Evolutionary conservation across 768 basidiomycete genomes (phyloP).

Genomic region (Tricholoma saponaceum): DNA sequence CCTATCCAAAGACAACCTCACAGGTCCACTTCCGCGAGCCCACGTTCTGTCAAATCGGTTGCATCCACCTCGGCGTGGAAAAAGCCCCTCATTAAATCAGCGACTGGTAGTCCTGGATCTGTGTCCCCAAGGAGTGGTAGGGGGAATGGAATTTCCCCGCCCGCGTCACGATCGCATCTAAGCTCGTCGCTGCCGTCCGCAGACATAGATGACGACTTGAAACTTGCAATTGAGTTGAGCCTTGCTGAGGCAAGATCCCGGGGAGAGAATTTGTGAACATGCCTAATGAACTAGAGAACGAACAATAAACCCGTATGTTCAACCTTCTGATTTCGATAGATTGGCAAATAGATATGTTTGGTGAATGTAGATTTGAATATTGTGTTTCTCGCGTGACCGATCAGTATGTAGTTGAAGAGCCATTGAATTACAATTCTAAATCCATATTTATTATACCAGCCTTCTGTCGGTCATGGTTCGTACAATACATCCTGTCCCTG

Average conservation of each 20-base stretch:
- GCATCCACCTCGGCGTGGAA: constrained; percentile 29
- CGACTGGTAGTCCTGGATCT: constrained; percentile 10
- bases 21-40: not conserved
- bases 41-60: not conserved
- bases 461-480: constrained; percentile 65
- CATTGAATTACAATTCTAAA: not conserved
- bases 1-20: not conserved
- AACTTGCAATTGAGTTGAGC: constrained; percentile 65
- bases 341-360: not conserved
- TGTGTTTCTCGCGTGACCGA: not conserved
- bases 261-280: constrained; percentile 19
- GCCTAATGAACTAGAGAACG: not conserved
- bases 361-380: not conserved
- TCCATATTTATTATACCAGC: constrained; percentile 26
- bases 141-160: constrained; percentile 4
- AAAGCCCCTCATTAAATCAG: constrained; percentile 26
- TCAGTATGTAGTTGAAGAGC: not conserved
- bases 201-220: constrained; percentile 61
- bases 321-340: not conserved
- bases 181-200: constrained; percentile 13
- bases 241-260: constrained; percentile 58
- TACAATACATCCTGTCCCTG: constrained; percentile 94
- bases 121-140: not conserved
- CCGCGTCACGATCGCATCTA: not conserved
- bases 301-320: not conserved